A percentile compares a stretch with the other conserved stretches of the same genome.
phyloP scores from a whole-genome alignment of 2,329 filamentous ascomycete genomes.

The Aspergillus quadrilineatus region DNA sequence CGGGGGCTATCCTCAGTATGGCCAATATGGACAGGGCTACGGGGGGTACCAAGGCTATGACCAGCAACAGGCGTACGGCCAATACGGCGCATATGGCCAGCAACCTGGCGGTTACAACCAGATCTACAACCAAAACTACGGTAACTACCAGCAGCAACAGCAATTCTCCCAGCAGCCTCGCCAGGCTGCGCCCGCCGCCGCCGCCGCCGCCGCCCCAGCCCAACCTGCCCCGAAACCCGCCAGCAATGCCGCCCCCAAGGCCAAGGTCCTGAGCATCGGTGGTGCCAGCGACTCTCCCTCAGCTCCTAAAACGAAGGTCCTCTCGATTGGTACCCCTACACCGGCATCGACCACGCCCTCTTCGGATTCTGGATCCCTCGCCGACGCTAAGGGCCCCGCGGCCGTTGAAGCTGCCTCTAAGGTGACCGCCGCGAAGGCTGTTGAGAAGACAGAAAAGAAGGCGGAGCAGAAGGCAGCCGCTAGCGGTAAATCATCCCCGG shows the following conservation, averaged over 20 bases:
- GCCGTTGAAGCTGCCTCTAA: constrained; percentile 72
- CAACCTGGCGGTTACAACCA: constrained; percentile 43
- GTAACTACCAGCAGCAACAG: constrained; percentile 48
- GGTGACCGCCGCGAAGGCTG: constrained; percentile 80
- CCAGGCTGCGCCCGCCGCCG: constrained; percentile 50
- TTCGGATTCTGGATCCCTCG: constrained; percentile 53
- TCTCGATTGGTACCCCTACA: constrained; percentile 64
- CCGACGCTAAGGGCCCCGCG: constrained; percentile 44
- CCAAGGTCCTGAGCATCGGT: constrained; percentile 62
- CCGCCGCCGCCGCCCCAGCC: constrained; percentile 42
- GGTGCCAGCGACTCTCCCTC: constrained; percentile 48
- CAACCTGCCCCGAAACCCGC: constrained; percentile 48
- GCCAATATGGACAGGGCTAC: constrained; percentile 52
- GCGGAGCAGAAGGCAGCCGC: constrained; percentile 49
- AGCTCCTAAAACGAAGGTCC: constrained; percentile 68
- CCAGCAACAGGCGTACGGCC: constrained; percentile 46
- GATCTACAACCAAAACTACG: constrained; percentile 42
- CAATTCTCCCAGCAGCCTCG: constrained; percentile 34
- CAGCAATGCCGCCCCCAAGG: constrained; percentile 48
- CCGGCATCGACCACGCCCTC: constrained; percentile 38
- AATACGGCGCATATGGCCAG: constrained; percentile 47
- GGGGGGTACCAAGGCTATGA: constrained; percentile 50
- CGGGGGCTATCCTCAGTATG: constrained; percentile 51
- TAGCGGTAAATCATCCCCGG: constrained; percentile 74
- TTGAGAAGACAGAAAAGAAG: constrained; percentile 82